phyloP scores from a whole-genome alignment of 148 eudicot genomes.

The Linanthus parryae region DNA sequence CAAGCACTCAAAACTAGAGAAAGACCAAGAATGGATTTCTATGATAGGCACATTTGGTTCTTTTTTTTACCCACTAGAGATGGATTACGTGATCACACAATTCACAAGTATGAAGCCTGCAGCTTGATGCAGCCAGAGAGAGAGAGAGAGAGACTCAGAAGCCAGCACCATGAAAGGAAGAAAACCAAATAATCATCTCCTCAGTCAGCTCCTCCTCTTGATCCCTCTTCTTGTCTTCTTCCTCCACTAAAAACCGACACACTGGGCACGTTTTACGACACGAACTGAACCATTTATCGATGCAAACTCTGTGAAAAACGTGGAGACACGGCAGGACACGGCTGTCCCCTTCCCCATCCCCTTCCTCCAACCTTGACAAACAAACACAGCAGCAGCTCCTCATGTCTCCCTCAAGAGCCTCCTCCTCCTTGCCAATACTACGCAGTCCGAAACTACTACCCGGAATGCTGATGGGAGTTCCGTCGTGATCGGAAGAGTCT shows the following conservation, averaged over 20 bases:
- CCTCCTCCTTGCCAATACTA: too few relatives aligned
- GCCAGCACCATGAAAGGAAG: slow-evolving; percentile 81
- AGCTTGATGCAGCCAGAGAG: not conserved
- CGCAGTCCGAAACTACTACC: too few relatives aligned
- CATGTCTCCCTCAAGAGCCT: slow-evolving; percentile 6
- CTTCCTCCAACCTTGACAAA: slow-evolving; percentile 41
- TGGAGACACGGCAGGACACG: slow-evolving; percentile 56
- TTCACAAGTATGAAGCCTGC: not conserved
- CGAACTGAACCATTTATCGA: slow-evolving; percentile 46
- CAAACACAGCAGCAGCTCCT: slow-evolving; percentile 55
- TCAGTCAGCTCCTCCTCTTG: slow-evolving; percentile 36
- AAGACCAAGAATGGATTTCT: not conserved
- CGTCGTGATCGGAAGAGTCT: too few relatives aligned
- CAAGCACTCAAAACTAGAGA: not conserved
- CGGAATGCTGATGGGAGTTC: too few relatives aligned
- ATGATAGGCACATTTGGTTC: not conserved
- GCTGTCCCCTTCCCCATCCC: slow-evolving; percentile 18
- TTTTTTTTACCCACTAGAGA: not conserved
- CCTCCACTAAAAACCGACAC: slow-evolving; percentile 60
- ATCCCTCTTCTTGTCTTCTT: slow-evolving; percentile 16
- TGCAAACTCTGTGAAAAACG: slow-evolving; percentile 54
- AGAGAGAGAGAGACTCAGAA: slow-evolving; percentile 25
- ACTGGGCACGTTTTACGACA: slow-evolving; percentile 67
- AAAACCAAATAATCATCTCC: slow-evolving; percentile 83
- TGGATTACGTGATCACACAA: not conserved